phyloP scores from a whole-genome alignment of 306 rosid genomes.

The Pueraria montana region DNA sequence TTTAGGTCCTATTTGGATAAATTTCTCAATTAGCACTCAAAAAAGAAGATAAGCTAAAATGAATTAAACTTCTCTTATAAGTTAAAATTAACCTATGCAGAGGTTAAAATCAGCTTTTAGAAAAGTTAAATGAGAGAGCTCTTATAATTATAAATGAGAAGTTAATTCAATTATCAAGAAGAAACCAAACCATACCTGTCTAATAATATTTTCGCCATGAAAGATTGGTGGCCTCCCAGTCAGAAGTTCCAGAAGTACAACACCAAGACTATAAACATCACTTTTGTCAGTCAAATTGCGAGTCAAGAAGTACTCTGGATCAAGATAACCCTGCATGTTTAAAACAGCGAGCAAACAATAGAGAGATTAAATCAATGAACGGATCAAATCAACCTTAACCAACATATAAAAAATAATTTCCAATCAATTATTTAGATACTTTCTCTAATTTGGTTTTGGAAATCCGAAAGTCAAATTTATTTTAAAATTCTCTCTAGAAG shows the following conservation, averaged over 20 bases:
- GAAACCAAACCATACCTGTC: constrained; percentile 69
- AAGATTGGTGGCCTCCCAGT: constrained; percentile 90
- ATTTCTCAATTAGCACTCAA: no score
- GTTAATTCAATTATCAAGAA: no score
- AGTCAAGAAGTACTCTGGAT: constrained; percentile 93
- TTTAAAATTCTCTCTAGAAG: neutral
- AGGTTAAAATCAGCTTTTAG: no score
- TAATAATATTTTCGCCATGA: constrained; percentile 90
- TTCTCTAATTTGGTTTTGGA: neutral
- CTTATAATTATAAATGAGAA: no score
- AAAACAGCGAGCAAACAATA: neutral
- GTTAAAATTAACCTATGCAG: no score
- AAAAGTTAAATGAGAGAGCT: no score
- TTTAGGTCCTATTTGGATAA: no score
- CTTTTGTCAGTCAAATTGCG: constrained; percentile 69
- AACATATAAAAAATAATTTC: neutral
- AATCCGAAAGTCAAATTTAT: constrained; percentile 12
- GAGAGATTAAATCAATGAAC: neutral
- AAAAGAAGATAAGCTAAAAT: no score
- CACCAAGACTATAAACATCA: constrained; percentile 78
- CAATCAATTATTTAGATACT: neutral
- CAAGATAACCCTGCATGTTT: constrained; percentile 82
- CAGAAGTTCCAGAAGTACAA: constrained; percentile 82
- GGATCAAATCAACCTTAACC: neutral
- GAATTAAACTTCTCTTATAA: no score